Evolutionary conservation across 1,284 basidiomycete species (phyloP), one percentile per base, ranked within the genome.

Genomic region (Naganishia sp.): DNA sequence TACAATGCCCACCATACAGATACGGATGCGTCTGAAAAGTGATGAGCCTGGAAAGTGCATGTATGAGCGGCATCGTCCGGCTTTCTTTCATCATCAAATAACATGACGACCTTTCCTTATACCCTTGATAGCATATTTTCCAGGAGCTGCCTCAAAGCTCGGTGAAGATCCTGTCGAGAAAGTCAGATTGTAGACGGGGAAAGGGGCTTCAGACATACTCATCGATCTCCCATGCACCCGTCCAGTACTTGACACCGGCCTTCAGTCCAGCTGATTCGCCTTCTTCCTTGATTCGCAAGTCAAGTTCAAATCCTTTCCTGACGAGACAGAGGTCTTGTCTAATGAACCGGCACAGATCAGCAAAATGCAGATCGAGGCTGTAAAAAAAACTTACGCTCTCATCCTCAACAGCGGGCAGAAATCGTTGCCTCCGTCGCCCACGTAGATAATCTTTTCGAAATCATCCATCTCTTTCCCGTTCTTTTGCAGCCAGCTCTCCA

Each of bases 401-500:
- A 98, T 82, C 62, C 90, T 86, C 65, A 95, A 80, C 57, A 94
- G 84, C 4, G 95, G 94, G 76, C 96, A 99, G 76, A 91, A 97
- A 78, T 99, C 96, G 78, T 99, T 99, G 13, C 85, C 84, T 1
- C 95, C 95, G 76, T 99, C 95, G 25, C 95, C 96, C 64, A 98
- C 85, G 77, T 97, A 99, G 52, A 93, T 83, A 69, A 97, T 83
- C 62, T 89, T 86, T 69, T 95, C 89, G 74, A 84, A 98, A 4
- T 73, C 67, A 6, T 79, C 77, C 41, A 82, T 81, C 42, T 55
- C 43, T 43, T 61, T 46, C n/a, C 84, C 83, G 69, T 90, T 83
- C n/a, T 86, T 82, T 2, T 81, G 81, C 50, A 95, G 82, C 82
- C 90, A 97, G 0, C 87, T 86, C 5, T 89, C 85, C 35, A 99